A percentile compares a stretch with the other conserved stretches of the same genome.
Conservation (phyloP, 441 rosid species). For the Bocquillonia castaneifolia region DNA sequence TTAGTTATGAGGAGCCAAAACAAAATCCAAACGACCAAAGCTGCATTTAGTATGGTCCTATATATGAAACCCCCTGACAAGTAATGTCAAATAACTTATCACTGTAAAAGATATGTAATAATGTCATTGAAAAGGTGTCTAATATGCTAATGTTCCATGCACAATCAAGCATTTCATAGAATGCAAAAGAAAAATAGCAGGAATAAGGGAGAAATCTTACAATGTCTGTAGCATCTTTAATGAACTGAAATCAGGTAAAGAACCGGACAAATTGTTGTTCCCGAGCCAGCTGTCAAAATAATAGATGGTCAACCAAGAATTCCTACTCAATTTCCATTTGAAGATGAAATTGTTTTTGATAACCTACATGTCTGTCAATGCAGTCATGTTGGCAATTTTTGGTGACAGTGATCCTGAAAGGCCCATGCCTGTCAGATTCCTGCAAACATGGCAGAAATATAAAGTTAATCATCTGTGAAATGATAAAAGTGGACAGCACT, state of each 20-base stretch:
- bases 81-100: not conserved
- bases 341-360: slow-evolving; percentile 11
- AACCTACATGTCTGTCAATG: slow-evolving; percentile 67
- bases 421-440: slow-evolving; percentile 70
- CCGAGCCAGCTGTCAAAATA: slow-evolving; percentile 64
- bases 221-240: slow-evolving; percentile 48
- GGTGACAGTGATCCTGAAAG: slow-evolving; percentile 67
- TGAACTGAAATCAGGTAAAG: slow-evolving; percentile 62
- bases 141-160: not conserved
- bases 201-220: slow-evolving; percentile 37
- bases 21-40: not conserved
- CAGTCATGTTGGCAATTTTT: slow-evolving; percentile 54
- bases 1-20: slow-evolving; percentile 22
- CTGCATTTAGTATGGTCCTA: not conserved
- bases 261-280: slow-evolving; percentile 60
- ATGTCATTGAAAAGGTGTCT: slow-evolving; percentile 1
- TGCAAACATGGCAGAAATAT: slow-evolving; percentile 25
- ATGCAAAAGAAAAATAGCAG: slow-evolving; percentile 1
- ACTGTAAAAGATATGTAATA: not conserved
- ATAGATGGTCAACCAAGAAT: slow-evolving; percentile 16
- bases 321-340: slow-evolving; percentile 3
- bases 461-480: slow-evolving; percentile 15
- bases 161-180: slow-evolving; percentile 5
- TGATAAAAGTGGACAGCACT: slow-evolving; percentile 3
- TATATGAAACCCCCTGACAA: not conserved